Conservation (phyloP, 2,329 filamentous ascomycete species). For the Trichocomaceae sp. region DNA sequence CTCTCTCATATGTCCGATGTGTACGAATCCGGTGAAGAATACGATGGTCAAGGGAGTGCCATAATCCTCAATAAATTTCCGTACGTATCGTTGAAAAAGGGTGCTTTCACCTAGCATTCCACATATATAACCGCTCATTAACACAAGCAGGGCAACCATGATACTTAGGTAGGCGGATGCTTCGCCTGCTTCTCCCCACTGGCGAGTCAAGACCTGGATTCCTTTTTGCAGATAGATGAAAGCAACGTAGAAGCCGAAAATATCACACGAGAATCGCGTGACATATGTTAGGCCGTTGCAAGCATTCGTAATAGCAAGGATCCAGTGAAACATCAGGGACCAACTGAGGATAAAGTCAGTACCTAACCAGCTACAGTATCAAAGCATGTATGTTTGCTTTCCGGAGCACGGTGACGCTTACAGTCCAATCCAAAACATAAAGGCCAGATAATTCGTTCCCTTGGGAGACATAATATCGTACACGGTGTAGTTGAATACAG, state of each 20-base stretch:
- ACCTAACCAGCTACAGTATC: neutral
- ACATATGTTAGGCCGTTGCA: slow-evolving; percentile 87
- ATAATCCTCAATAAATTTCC: slow-evolving; percentile 84
- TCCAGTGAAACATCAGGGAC: slow-evolving; percentile 78
- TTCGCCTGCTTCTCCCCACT: slow-evolving; percentile 56
- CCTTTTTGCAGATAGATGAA: slow-evolving; percentile 90
- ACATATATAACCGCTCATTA: slow-evolving; percentile 68
- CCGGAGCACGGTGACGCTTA: slow-evolving; percentile 25
- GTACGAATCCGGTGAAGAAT: slow-evolving; percentile 86
- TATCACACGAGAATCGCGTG: slow-evolving; percentile 85
- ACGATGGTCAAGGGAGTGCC: slow-evolving; percentile 75
- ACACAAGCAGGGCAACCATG: slow-evolving; percentile 67
- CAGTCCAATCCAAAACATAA: slow-evolving; percentile 89
- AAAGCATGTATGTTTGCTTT: neutral
- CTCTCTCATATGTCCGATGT: slow-evolving; percentile 72
- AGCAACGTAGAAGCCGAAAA: slow-evolving; percentile 89
- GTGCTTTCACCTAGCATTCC: slow-evolving; percentile 63
- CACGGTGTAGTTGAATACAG: slow-evolving; percentile 89
- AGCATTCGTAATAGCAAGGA: slow-evolving; percentile 74
- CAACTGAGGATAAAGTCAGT: slow-evolving; percentile 47
- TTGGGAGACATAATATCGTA: slow-evolving; percentile 77
- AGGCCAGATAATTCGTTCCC: slow-evolving; percentile 74
- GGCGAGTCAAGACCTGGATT: slow-evolving; percentile 72
- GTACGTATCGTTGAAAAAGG: slow-evolving; percentile 66
- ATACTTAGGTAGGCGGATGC: slow-evolving; percentile 69